These are phyloP conservation scores for Alliaria petiolata DNA, from an alignment of 345 rosid genomes.

Conservation along the genomic window DNA sequence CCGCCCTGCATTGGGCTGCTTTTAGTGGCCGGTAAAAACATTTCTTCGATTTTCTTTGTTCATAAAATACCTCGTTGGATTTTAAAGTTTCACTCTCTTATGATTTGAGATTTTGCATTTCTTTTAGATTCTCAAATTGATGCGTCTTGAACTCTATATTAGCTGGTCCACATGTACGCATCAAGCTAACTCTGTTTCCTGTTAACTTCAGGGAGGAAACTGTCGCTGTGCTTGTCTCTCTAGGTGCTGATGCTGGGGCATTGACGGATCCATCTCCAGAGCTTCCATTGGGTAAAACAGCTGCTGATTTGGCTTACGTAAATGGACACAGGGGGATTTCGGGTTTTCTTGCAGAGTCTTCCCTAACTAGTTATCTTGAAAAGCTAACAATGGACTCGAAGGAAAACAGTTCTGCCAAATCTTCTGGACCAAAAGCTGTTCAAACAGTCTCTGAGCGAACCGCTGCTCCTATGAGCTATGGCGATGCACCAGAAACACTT, in stretches of 20 bases:
- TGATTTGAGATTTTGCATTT: not conserved
- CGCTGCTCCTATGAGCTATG: conserved; percentile 51
- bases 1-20: conserved; percentile 98
- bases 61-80: not conserved
- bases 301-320: conserved; percentile 88
- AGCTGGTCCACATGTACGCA: not conserved
- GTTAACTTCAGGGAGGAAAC: conserved; percentile 68
- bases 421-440: conserved; percentile 43
- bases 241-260: conserved; percentile 71
- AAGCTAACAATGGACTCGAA: conserved; percentile 55
- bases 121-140: not conserved
- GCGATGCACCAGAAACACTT: conserved; percentile 52
- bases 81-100: too few relatives aligned
- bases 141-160: not conserved
- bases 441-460: conserved; percentile 64
- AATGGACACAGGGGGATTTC: conserved; percentile 92
- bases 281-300: conserved; percentile 68
- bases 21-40: conserved; percentile 69
- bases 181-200: conserved; percentile 10
- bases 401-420: conserved; percentile 38
- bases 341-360: conserved; percentile 88
- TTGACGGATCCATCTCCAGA: conserved; percentile 83
- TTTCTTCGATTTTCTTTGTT: not conserved
- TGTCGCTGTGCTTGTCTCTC: conserved; percentile 66
- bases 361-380: conserved; percentile 62